Percentiles rank a stretch among this genome's conserved stretches.
These are phyloP conservation scores for Suhomyces faveliae DNA, from an alignment of 805 yeast species.

Conservation along the genomic window DNA sequence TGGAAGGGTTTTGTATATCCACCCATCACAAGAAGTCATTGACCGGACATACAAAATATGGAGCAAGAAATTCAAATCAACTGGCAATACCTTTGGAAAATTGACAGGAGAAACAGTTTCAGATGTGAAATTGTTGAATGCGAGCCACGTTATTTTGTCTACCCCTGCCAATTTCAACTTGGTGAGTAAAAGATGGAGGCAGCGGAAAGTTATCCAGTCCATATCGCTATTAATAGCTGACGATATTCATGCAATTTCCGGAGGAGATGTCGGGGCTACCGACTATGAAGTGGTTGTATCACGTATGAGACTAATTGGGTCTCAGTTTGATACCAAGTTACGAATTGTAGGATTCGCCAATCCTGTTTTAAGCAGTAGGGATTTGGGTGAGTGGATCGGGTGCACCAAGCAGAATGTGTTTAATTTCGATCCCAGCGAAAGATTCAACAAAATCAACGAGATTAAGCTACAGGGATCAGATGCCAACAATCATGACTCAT, in stretches of 20 bases:
- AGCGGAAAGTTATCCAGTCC: conserved; percentile 63
- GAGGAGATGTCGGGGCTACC: conserved; percentile 47
- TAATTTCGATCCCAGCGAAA: conserved; percentile 67
- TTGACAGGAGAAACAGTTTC: conserved; percentile 52
- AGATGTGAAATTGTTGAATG: conserved; percentile 57
- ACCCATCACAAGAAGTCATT: conserved; percentile 57
- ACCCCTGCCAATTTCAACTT: conserved; percentile 79
- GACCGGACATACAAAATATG: conserved; percentile 50
- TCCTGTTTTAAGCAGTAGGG: conserved; percentile 72
- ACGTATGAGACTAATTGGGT: conserved; percentile 66
- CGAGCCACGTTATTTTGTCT: conserved; percentile 65
- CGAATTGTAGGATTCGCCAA: conserved; percentile 71
- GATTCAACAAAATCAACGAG: conserved; percentile 53
- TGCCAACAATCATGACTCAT: conserved; percentile 50
- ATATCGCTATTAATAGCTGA: conserved; percentile 72
- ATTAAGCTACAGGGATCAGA: conserved; percentile 52
- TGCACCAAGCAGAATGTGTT: conserved; percentile 57
- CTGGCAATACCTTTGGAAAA: conserved; percentile 57
- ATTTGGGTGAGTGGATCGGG: conserved; percentile 86
- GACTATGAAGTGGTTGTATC: conserved; percentile 69
- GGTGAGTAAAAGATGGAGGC: conserved; percentile 80
- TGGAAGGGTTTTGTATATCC: conserved; percentile 73
- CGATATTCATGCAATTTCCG: conserved; percentile 66
- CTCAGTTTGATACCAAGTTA: conserved; percentile 54
- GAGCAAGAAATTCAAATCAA: conserved; percentile 45